A percentile compares a stretch with the other conserved stretches of the same genome.
Evolutionary conservation across 768 basidiomycete species (phyloP).

Genomic region (Tephrocybe sp.): DNA sequence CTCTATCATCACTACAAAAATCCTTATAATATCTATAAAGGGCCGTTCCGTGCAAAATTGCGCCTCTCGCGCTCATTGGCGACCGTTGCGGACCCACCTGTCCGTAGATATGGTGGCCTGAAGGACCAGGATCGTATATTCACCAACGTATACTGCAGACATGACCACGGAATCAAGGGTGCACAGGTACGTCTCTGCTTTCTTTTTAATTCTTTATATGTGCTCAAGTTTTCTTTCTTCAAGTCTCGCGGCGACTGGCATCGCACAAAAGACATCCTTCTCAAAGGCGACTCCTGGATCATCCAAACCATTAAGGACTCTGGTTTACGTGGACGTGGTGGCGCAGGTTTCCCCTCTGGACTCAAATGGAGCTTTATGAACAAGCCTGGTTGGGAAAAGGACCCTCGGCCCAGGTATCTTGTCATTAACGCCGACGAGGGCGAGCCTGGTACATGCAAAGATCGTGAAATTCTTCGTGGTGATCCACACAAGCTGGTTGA

Average conservation of each 20-base stretch:
- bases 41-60: slow-evolving; percentile 32
- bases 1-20: too few relatives aligned
- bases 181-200: slow-evolving; percentile 76
- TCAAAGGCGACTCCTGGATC: slow-evolving; percentile 97
- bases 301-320: slow-evolving; percentile 96
- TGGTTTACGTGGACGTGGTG: slow-evolving; percentile 92
- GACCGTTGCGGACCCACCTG: slow-evolving; percentile 81
- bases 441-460: slow-evolving; percentile 98
- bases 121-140: slow-evolving; percentile 96
- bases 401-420: slow-evolving; percentile 91
- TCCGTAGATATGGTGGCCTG: slow-evolving; percentile 88
- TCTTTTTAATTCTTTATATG: not conserved
- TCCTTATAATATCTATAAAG: slow-evolving; percentile 21
- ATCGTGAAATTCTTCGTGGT: slow-evolving; percentile 95
- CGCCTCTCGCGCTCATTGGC: slow-evolving; percentile 51
- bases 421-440: slow-evolving; percentile 99
- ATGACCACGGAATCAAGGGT: slow-evolving; percentile 93
- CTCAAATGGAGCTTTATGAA: slow-evolving; percentile 99
- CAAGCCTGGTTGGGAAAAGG: slow-evolving; percentile 98
- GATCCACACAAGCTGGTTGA: slow-evolving; percentile 99
- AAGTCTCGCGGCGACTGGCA: slow-evolving; percentile 98
- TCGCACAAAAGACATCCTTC: slow-evolving; percentile 91
- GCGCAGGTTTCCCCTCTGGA: slow-evolving; percentile 95
- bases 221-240: slow-evolving; percentile 1
- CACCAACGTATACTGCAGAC: slow-evolving; percentile 83